A percentile compares a stretch with the other conserved stretches of the same genome.
Conservation (phyloP, 148 eudicot genomes). For the Agrostemma githago region DNA sequence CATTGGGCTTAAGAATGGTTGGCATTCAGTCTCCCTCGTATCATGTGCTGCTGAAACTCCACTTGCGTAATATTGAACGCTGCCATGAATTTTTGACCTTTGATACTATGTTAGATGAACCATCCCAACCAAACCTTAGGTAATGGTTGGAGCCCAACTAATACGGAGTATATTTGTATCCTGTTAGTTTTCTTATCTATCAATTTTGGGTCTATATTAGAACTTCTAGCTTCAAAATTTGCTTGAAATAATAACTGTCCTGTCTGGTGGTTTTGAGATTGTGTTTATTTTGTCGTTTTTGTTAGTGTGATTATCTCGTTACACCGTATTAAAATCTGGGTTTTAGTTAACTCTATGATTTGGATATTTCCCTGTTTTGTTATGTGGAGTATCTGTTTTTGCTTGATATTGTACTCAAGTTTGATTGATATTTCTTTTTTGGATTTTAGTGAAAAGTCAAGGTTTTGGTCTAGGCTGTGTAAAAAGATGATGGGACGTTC, state of each 20-base stretch:
- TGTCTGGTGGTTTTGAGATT: not conserved
- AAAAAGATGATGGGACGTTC: constrained; percentile 57
- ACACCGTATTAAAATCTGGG: not conserved
- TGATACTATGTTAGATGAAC: no score
- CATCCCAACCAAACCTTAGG: no score
- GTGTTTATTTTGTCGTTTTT: not conserved
- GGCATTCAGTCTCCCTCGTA: no score
- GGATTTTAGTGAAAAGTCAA: constrained; percentile 10
- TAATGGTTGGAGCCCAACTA: no score
- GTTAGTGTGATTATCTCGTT: not conserved
- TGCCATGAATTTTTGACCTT: no score
- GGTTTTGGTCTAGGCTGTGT: constrained; percentile 20
- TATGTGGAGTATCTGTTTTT: not conserved
- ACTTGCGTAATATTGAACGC: no score
- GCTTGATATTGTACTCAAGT: constrained; percentile 10
- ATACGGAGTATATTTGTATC: not conserved
- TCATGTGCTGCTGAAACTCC: no score
- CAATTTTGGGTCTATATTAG: not conserved
- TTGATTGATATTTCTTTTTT: constrained; percentile 1
- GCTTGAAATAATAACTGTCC: not conserved
- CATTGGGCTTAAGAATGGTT: no score
- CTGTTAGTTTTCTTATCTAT: not conserved
- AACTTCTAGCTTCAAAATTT: not conserved
- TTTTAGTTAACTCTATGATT: not conserved
- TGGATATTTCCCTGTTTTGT: not conserved